Base-by-base conservation (phyloP, 129 eudicot species). In the Escallonia herrerae region DNA sequence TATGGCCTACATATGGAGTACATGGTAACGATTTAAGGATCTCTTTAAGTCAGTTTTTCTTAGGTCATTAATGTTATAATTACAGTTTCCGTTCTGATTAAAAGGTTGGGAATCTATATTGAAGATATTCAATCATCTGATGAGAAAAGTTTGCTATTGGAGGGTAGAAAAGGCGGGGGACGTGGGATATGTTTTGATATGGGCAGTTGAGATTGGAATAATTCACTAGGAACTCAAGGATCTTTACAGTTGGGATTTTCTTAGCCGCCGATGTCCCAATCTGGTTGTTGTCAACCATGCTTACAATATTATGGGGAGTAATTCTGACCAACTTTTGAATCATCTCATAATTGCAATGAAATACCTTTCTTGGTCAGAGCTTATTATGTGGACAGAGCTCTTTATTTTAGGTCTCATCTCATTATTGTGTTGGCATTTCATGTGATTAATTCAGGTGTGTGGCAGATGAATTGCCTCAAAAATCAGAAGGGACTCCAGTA, bases 401-500 rank as follows among this genome's bases (percentile, higher is more conserved):
- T 48, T 37, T 71, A 47, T 46, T 5, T 8, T 14, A 9, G 47
- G 37, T 57, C 41, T 46, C 66, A 54, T 67, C 33, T 78, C 44
- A 9, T 66, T 65, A 50, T 46, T 54, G 62, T 65, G 57, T 53
- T 64, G 62, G 59, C 48, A 52, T 59, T 40, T 8, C 41, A 43
- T 56, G 40, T 55, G 65, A 54, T 53, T 67, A 68, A 63, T 83
- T 59, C 81, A 91, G 97, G 71, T 91, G 97, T 75, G 62, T 66
- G 58, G 76, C 37, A 58, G 77, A 54, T 67, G 73, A 62, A 66
- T 69, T 77, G 55, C 76, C 70, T 22, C 61, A 78, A 67, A 77
- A 71, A 52, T 66, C 79, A 57, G 84, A 86, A 6, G 58, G 12
- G 41, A 47, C 57, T 43, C 48, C 72, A 41, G 44, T 40, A 58